A percentile compares a stretch with the other conserved stretches of the same genome.
Conservation (phyloP, 805 yeast species). For the Yarrowia sp. region DNA sequence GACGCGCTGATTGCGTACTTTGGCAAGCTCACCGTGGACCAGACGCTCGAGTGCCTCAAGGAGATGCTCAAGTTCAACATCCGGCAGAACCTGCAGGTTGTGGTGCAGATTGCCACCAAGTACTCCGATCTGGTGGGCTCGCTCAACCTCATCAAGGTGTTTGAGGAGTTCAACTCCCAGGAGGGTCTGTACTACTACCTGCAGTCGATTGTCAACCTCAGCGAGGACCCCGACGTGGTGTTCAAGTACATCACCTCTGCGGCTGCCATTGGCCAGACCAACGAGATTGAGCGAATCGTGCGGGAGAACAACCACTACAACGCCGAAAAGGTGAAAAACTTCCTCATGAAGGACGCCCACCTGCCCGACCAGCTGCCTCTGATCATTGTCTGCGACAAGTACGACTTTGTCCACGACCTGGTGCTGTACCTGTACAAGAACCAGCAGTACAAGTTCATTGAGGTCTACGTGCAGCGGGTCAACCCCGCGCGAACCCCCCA, state of each 20-base stretch:
- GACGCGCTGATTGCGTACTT: constrained; percentile 95
- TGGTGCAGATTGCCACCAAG: constrained; percentile 95
- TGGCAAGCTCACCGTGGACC: constrained; percentile 93
- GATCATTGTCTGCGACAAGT: constrained; percentile 95
- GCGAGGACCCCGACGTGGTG: constrained; percentile 94
- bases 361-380: constrained; percentile 95
- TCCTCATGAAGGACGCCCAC: constrained; percentile 84
- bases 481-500: constrained; percentile 96
- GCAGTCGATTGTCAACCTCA: constrained; percentile 89
- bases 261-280: constrained; percentile 83
- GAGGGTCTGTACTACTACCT: constrained; percentile 96
- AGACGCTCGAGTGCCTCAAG: constrained; percentile 82
- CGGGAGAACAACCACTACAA: constrained; percentile 93
- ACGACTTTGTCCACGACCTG: constrained; percentile 88
- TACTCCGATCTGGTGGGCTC: constrained; percentile 94
- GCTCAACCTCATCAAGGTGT: constrained; percentile 79
- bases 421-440: constrained; percentile 92
- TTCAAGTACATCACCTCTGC: constrained; percentile 96
- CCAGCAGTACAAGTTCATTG: constrained; percentile 94
- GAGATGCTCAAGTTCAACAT: constrained; percentile 82
- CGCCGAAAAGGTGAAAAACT: constrained; percentile 97
- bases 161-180: constrained; percentile 88
- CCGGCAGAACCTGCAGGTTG: constrained; percentile 88
- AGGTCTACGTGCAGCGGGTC: constrained; percentile 96
- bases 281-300: constrained; percentile 95